Evolutionary conservation across 805 yeast genomes (phyloP), one percentile per base, ranked within the genome.

Genomic region (Suhomyces canberraensis): DNA sequence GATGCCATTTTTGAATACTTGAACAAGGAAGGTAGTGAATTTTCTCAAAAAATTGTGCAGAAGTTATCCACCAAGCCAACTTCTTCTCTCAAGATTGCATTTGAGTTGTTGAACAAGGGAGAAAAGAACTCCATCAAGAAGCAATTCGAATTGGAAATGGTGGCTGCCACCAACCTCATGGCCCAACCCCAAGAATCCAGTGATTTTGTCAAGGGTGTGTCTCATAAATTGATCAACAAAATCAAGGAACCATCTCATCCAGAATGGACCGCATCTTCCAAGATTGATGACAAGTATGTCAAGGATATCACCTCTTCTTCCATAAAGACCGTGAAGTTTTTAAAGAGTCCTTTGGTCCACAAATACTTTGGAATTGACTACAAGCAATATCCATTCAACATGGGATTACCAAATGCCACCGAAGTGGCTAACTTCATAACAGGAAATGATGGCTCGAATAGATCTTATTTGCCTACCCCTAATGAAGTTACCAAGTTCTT

Each of bases 341-440:
- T 71, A 35, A 48, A 54, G 4, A 35, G 46, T 7, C 66, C 75
- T 9, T 61, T 66, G 40, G 63, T 75, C 44, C 49, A 65, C 9
- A 52, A 54, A 31, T 71, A 56, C 46, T 60, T 66, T 37, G 65
- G 65, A 29, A 56, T 71, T 22, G 63, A 64, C 51, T 68, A 54
- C 56, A 55, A 54, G 27, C 45, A 56, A 15, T 77, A 77, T 46
- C 88, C 89, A 25, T 76, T 69, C 64, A 64, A 76, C 51, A 83
- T 78, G 73, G 96, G 95, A 20, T 71, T 93, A 47, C 98, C 98
- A 35, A 68, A 77, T 9, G 87, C 84, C 60, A 44, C 56, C 25
- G 84, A 79, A 41, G 71, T 91, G 39, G 75, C 73, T 50, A 66
- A 68, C 34, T 86, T 75, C 58, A 77, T 90, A 37, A 76, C 78